Evolutionary conservation across 176 grass and related monocot species (phyloP).

Genomic region (Hordeum marinum): DNA sequence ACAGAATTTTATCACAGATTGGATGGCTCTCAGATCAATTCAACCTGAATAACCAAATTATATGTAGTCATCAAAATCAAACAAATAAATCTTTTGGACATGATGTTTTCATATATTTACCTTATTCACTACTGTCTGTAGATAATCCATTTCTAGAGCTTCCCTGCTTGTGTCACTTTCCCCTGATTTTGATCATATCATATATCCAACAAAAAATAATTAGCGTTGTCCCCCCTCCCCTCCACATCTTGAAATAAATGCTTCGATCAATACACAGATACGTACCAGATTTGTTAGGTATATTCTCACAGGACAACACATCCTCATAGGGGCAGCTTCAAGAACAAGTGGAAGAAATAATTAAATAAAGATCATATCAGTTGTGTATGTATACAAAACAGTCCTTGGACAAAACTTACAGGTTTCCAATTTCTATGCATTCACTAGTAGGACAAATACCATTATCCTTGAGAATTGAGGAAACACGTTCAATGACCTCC

Average conservation of each 20-base stretch:
- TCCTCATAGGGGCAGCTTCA: neutral
- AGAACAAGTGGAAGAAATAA: neutral
- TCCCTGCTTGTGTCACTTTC: neutral
- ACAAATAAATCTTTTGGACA: no score
- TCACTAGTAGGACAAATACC: slow-evolving; percentile 2
- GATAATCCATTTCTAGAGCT: neutral
- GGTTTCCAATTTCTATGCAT: neutral
- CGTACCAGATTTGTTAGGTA: neutral
- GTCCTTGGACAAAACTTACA: neutral
- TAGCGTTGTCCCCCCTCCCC: neutral
- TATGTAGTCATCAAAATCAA: no score
- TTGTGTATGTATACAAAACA: neutral
- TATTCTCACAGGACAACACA: neutral
- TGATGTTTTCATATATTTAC: no score
- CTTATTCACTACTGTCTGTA: neutral
- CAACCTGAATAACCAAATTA: no score
- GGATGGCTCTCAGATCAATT: no score
- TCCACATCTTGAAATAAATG: neutral
- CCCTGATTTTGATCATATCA: neutral
- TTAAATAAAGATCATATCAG: neutral
- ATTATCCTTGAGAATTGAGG: neutral
- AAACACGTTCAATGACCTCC: neutral
- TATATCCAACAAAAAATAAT: neutral
- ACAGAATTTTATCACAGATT: no score
- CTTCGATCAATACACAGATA: neutral